Conservation (phyloP, 2,329 filamentous ascomycete genomes). For the Penicillium aurantiogriseum region DNA sequence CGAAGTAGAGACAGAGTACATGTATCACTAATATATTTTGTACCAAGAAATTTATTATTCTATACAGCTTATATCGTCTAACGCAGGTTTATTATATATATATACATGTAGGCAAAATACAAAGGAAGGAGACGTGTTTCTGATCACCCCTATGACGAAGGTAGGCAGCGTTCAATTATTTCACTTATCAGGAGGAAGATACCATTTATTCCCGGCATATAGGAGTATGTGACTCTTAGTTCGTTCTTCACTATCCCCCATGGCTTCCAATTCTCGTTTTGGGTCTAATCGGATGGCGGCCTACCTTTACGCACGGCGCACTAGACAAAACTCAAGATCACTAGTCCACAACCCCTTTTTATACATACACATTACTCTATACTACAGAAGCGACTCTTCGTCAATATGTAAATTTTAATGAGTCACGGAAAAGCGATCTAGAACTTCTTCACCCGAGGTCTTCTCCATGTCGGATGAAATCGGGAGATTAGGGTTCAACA, state of each 20-base stretch:
- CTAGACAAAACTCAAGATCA: background rate
- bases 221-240: too few relatives aligned
- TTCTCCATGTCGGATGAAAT: constrained; percentile 6
- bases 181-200: background rate
- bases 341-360: background rate
- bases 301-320: background rate
- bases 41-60: background rate
- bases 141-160: background rate
- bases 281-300: background rate
- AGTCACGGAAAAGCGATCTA: background rate
- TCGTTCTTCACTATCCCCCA: background rate
- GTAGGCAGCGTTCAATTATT: background rate
- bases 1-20: background rate
- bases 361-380: background rate
- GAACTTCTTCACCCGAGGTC: background rate
- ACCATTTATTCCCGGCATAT: background rate
- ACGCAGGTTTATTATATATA: background rate
- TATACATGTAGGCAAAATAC: background rate
- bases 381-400: background rate
- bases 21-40: background rate
- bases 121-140: background rate
- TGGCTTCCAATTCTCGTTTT: too few relatives aligned
- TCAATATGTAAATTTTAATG: background rate
- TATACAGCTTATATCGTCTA: background rate
- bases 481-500: constrained; percentile 7